A percentile compares a stretch with the other conserved stretches of the same genome.
Conservation (phyloP, 495 filamentous ascomycete genomes). For the Aspergillus biplanus region DNA sequence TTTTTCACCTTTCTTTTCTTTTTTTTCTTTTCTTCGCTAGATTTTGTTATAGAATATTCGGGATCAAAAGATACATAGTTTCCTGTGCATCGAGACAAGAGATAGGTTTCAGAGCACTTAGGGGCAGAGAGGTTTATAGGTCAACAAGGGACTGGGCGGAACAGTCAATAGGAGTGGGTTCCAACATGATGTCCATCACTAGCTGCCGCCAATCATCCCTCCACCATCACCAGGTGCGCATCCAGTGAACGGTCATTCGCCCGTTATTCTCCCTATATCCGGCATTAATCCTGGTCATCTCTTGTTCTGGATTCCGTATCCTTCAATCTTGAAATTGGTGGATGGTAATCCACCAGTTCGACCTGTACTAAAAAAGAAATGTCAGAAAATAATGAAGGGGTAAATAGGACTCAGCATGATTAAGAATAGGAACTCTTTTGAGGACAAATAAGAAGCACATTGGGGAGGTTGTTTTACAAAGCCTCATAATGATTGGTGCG, state of each 20-base stretch:
- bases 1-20: slow-evolving; percentile 4
- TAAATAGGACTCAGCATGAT: background rate
- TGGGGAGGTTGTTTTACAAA: slow-evolving; percentile 3
- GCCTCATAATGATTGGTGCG: background rate
- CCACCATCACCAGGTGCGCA: slow-evolving; percentile 54
- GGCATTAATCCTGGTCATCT: slow-evolving; percentile 15
- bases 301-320: slow-evolving; percentile 19
- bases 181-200: slow-evolving; percentile 18
- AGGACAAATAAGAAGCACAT: slow-evolving; percentile 1
- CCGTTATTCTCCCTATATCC: slow-evolving; percentile 22
- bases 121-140: slow-evolving; percentile 1
- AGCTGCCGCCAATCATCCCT: slow-evolving; percentile 25
- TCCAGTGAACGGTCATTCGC: slow-evolving; percentile 50
- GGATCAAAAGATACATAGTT: background rate
- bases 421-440: background rate
- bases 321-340: slow-evolving; percentile 12
- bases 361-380: background rate
- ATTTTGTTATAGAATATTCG: background rate
- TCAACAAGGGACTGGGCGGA: background rate
- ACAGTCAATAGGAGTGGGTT: slow-evolving; percentile 16
- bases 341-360: slow-evolving; percentile 5
- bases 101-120: background rate
- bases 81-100: background rate
- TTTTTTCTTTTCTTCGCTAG: background rate
- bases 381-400: background rate